Conservation (phyloP, 148 eudicot species). For the Persicaria tinctoria region DNA sequence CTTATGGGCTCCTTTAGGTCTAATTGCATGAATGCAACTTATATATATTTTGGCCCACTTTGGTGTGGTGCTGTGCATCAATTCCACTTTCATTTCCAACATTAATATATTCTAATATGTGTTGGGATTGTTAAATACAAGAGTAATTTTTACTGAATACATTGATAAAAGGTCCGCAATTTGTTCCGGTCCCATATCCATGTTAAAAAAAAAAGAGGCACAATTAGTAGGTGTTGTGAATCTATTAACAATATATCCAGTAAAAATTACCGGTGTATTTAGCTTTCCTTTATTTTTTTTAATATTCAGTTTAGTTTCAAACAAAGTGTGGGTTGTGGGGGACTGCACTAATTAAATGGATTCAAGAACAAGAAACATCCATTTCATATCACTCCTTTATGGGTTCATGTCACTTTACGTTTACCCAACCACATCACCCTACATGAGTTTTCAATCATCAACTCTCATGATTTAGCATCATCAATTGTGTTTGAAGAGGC, state of each 20-base stretch:
- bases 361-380: slow-evolving; percentile 5
- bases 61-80: too few species aligned
- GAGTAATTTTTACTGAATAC: neutral
- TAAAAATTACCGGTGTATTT: too few species aligned
- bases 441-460: neutral
- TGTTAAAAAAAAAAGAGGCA: too few species aligned
- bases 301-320: neutral
- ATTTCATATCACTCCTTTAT: neutral
- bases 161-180: too few species aligned
- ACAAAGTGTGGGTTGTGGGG: neutral
- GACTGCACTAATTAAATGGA: neutral
- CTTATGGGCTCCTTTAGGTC: too few species aligned
- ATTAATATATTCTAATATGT: neutral
- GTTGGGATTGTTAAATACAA: too few species aligned
- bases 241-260: too few species aligned
- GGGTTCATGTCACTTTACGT: slow-evolving; percentile 3
- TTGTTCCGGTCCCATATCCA: too few species aligned
- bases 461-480: neutral
- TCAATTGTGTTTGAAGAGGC: neutral
- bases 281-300: too few species aligned
- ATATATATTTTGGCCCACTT: too few species aligned
- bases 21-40: too few species aligned
- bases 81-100: neutral
- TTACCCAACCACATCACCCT: neutral
- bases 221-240: too few species aligned